Evolutionary conservation across 2,329 filamentous ascomycete genomes (phyloP), one percentile per base, ranked within the genome.

Genomic region (Pseudophaeomoniella oleicola): DNA sequence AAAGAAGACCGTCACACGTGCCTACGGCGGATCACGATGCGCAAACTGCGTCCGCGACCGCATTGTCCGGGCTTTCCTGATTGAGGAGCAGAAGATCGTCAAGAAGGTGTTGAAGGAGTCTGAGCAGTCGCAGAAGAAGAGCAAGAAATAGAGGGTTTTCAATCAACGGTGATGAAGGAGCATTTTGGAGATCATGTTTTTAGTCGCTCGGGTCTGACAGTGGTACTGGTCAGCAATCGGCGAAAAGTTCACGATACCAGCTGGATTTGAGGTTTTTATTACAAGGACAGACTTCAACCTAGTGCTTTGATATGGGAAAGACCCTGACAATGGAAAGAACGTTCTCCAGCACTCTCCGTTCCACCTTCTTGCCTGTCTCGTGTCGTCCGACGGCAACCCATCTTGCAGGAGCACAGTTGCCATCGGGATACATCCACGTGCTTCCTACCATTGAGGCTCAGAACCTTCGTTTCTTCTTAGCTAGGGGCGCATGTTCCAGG

Each of bases 81-180:
- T 98, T 52, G 92, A 98, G 75, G 90, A 98, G 79, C 90, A 98
- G 77, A 98, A 98, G 84, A 96, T 98, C 57, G 90, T 98, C 69
- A 98, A 98, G 86, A 98, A 98, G 84, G 90, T 98, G 58, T 78
- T 96, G 64, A 94, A 94, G 82, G 88, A 96, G 76, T 77, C 74
- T 47, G 84, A 93, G 72, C 81, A 84, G 73, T 81, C 65, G 58
- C 62, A 67, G 58, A 64, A 70, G 56, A 77, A 72, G 66, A 41
- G 44, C 30, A 76, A 75, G 71, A 76, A 76, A 70, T 76, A 82
- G 64, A 75, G 71, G 57, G 57, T 55, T 46, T 63, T 58, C 55
- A 50, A 40, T 6, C 22, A 9, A 27, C n/a, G 22, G 22, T 27
- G 22, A 27, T 6, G 22, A 9, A 9, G n/a, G 22, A n/a, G 22